Percentiles rank a stretch among this genome's conserved stretches.
These are phyloP conservation scores for Talaromyces adpressus DNA, from an alignment of 495 filamentous ascomycete genomes.

Conservation along the genomic window DNA sequence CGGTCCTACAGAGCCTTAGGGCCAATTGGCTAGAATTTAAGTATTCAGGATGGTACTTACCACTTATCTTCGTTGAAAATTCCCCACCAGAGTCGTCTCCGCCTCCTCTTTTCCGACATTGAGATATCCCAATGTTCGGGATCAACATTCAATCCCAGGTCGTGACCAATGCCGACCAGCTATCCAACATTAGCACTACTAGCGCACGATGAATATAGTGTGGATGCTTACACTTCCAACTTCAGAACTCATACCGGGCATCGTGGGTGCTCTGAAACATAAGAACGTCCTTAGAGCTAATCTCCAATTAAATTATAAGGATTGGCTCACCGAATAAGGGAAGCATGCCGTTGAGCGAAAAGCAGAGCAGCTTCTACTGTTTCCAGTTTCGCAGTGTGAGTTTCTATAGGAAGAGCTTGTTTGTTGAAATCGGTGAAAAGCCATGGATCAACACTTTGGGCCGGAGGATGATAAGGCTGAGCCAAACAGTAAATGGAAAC, in stretches of 20 bases:
- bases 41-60: neutral
- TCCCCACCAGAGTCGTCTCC: constrained; percentile 6
- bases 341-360: constrained; percentile 1
- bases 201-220: neutral
- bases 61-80: constrained; percentile 5
- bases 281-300: neutral
- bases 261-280: constrained; percentile 6
- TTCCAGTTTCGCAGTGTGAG: constrained; percentile 4
- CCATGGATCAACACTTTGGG: constrained; percentile 4
- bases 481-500: constrained; percentile 7
- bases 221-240: constrained; percentile 1
- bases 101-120: constrained; percentile 1
- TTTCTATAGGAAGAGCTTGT: constrained; percentile 5
- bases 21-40: neutral
- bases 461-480: constrained; percentile 5
- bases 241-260: constrained; percentile 4
- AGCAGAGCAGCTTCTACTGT: constrained; percentile 3
- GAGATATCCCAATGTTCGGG: constrained; percentile 5
- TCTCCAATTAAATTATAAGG: neutral
- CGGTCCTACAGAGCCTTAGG: constrained; percentile 1
- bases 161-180: constrained; percentile 5
- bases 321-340: constrained; percentile 4
- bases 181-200: neutral
- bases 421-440: constrained; percentile 7
- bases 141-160: constrained; percentile 4